phyloP scores from a whole-genome alignment of 2,329 filamentous ascomycete genomes.

The Bipolaris zeicola region DNA sequence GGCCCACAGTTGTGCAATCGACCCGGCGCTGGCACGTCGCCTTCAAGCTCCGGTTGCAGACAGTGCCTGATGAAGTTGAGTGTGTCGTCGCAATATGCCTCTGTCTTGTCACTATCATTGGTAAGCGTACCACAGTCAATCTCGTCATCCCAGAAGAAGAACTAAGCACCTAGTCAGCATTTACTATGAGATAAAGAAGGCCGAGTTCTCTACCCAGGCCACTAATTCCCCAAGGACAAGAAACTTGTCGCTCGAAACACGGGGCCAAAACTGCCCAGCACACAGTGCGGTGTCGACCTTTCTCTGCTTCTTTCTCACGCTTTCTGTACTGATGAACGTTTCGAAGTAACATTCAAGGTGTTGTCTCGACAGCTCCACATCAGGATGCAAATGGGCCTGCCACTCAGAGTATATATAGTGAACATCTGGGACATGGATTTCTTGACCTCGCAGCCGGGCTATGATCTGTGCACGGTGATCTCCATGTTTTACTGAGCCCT shows the following conservation, averaged over 20 bases:
- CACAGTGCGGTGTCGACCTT: conserved; percentile 14
- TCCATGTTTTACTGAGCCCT: background rate
- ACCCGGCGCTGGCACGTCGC: conserved; percentile 9
- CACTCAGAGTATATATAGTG: conserved; percentile 10
- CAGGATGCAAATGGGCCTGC: conserved; percentile 5
- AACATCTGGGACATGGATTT: conserved; percentile 12
- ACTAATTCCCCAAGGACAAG: conserved; percentile 10
- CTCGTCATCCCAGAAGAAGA: conserved; percentile 21
- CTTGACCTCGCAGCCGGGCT: conserved; percentile 8
- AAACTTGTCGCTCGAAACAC: conserved; percentile 8
- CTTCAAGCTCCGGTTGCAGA: conserved; percentile 13
- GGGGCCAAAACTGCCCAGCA: conserved; percentile 11
- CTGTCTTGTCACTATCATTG: conserved; percentile 13
- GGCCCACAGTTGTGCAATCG: conserved; percentile 16
- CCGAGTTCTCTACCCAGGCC: conserved; percentile 4
- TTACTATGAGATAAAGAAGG: too few species aligned
- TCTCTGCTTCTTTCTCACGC: conserved; percentile 4
- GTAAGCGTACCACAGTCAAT: conserved; percentile 17
- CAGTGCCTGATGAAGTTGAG: conserved; percentile 12
- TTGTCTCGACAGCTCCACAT: conserved; percentile 4
- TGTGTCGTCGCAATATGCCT: conserved; percentile 17
- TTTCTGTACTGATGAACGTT: conserved; percentile 11
- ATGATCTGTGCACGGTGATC: conserved; percentile 9
- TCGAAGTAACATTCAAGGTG: conserved; percentile 10
- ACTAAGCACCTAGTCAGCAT: conserved; percentile 2